A percentile compares a stretch with the other conserved stretches of the same genome.
Conservation (phyloP, 306 rosid species). For the Luffa aegyptiaca region DNA sequence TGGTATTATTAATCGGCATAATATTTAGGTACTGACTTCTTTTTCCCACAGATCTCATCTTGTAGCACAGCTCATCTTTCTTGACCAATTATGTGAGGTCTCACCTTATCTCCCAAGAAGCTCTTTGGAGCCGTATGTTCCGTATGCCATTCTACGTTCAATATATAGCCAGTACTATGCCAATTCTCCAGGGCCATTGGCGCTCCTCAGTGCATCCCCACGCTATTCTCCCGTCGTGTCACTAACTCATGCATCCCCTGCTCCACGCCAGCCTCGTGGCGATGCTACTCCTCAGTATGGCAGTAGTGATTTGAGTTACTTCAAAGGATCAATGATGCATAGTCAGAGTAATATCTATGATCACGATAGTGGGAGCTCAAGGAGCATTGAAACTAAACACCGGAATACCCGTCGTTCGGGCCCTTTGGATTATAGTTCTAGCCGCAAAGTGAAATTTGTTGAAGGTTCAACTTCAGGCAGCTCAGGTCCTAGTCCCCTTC, state of each 20-base stretch:
- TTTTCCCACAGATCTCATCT: slow-evolving; percentile 64
- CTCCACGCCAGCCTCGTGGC: slow-evolving; percentile 48
- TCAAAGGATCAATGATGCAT: slow-evolving; percentile 60
- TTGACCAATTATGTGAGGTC: slow-evolving; percentile 87
- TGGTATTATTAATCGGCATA: not conserved
- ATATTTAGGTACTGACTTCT: not conserved
- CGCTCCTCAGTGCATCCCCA: slow-evolving; percentile 62
- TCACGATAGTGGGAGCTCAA: slow-evolving; percentile 36
- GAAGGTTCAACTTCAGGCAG: slow-evolving; percentile 86
- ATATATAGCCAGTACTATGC: slow-evolving; percentile 85
- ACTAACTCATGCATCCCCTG: slow-evolving; percentile 72
- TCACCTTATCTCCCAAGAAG: slow-evolving; percentile 91
- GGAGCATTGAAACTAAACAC: slow-evolving; percentile 42
- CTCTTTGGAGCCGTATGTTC: slow-evolving; percentile 70
- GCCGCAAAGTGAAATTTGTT: slow-evolving; percentile 42
- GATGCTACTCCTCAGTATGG: slow-evolving; percentile 61
- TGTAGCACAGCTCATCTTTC: slow-evolving; percentile 81
- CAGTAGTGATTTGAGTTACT: slow-evolving; percentile 54
- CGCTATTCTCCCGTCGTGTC: slow-evolving; percentile 70
- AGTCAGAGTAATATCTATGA: slow-evolving; percentile 48
- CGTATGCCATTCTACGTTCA: slow-evolving; percentile 86
- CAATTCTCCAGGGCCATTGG: slow-evolving; percentile 54
- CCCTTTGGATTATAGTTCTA: slow-evolving; percentile 83
- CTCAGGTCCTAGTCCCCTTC: slow-evolving; percentile 86
- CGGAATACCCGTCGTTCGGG: slow-evolving; percentile 66